These are phyloP conservation scores for Scedosporium apiospermum DNA, from an alignment of 2,329 filamentous ascomycete genomes.

Conservation along the genomic window DNA sequence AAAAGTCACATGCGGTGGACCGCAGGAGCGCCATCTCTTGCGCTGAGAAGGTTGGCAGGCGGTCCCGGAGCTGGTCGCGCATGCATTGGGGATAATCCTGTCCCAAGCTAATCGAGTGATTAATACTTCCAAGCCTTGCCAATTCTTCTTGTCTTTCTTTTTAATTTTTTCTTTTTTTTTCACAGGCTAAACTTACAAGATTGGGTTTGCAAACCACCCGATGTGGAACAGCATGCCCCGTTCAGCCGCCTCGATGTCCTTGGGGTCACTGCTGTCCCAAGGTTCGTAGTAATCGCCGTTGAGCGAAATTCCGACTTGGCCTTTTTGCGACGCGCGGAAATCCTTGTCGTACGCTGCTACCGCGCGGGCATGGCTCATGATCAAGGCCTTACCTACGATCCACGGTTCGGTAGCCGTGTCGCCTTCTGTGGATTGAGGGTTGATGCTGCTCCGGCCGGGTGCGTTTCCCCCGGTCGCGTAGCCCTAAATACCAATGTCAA, in stretches of 20 bases:
- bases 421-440: slow-evolving; percentile 15
- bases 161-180: too few relatives aligned
- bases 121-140: too few relatives aligned
- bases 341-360: slow-evolving; percentile 22
- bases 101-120: slow-evolving; percentile 13
- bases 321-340: slow-evolving; percentile 18
- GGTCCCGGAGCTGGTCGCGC: slow-evolving; percentile 21
- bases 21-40: slow-evolving; percentile 17
- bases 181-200: slow-evolving; percentile 19
- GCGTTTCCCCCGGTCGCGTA: slow-evolving; percentile 24
- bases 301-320: slow-evolving; percentile 23
- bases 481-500: slow-evolving; percentile 13
- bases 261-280: slow-evolving; percentile 17
- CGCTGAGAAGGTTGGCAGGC: slow-evolving; percentile 19
- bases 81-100: slow-evolving; percentile 26
- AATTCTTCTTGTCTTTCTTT: too few relatives aligned
- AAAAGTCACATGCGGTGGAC: slow-evolving; percentile 21
- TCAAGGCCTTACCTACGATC: slow-evolving; percentile 24
- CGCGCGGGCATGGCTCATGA: slow-evolving; percentile 24
- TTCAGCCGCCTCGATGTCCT: slow-evolving; percentile 21
- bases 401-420: slow-evolving; percentile 26
- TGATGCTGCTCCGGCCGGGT: slow-evolving; percentile 20
- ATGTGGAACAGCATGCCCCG: slow-evolving; percentile 27
- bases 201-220: slow-evolving; percentile 29
- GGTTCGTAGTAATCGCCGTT: slow-evolving; percentile 30